These are phyloP conservation scores for Teratosphaeria epicoccoides DNA, from an alignment of 2,329 filamentous ascomycete species.

Conservation along the genomic window DNA sequence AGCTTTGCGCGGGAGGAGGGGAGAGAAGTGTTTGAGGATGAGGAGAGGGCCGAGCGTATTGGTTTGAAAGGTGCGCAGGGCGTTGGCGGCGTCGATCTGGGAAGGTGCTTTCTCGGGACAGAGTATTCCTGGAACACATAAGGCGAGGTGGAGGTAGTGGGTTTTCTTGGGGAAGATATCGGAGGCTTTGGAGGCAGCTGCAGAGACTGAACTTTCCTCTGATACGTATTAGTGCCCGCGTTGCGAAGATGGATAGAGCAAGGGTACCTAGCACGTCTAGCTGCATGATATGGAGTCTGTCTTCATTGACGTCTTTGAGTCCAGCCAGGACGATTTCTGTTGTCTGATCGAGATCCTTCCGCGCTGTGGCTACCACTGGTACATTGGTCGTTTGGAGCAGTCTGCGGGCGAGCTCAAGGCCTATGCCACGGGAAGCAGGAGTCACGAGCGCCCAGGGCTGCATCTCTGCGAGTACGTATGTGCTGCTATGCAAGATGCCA, in stretches of 20 bases:
- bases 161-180: constrained; percentile 26
- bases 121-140: constrained; percentile 61
- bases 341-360: constrained; percentile 41
- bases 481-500: background rate
- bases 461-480: constrained; percentile 22
- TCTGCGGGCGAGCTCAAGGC: constrained; percentile 49
- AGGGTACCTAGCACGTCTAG: constrained; percentile 48
- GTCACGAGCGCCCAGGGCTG: constrained; percentile 42
- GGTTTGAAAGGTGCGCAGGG: constrained; percentile 59
- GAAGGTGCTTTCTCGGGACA: constrained; percentile 59
- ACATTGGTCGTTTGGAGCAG: constrained; percentile 47
- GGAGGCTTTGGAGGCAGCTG: constrained; percentile 39
- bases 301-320: constrained; percentile 35
- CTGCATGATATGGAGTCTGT: constrained; percentile 41
- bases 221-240: background rate
- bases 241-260: background rate
- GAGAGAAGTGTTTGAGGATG: constrained; percentile 63
- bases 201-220: constrained; percentile 54
- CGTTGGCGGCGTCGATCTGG: constrained; percentile 51
- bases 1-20: constrained; percentile 54
- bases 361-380: constrained; percentile 51
- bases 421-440: constrained; percentile 54
- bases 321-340: constrained; percentile 42
- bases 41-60: constrained; percentile 67
- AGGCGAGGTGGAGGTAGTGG: constrained; percentile 56